Base-by-base conservation (phyloP, 148 eudicot genomes). In the Chenopodium suecicum region DNA sequence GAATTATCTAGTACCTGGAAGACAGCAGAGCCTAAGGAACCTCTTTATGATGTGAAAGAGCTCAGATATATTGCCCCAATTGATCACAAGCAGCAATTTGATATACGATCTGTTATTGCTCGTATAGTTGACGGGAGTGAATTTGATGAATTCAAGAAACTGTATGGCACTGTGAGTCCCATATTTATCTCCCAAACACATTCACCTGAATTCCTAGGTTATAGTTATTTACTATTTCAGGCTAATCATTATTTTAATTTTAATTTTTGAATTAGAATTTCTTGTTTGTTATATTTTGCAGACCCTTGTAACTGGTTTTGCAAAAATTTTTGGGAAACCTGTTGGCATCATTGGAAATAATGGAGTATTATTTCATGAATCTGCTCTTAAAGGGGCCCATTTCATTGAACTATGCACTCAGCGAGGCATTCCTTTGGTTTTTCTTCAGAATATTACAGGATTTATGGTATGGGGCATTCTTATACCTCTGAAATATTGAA, bases 101-200 rank as follows among this genome's bases (percentile, higher is more conserved):
- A 96, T 83, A 82, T 94, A 73, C 92, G 99, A 70, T 90, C 98
- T 80, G 87, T 94, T 74, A 96, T 96, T 84, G 92, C 98, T 79
- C 99, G 97, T 72, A 86, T 91, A 20, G 98, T 96, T 74, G 99
- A 96, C 78, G 98, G 97, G 78, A 96, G 99, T 86, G 99, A 91
- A 88, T 96, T 96, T 87, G 99, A 96, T 68, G 99, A 96, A 86
- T 96, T 94, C 97, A 96, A 96, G 95, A 92, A 94, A 91, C 65
- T 96, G 90, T 96, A 94, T 90, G 99, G 98, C 92, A 91, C 92
- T 92, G 99, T 96, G 92, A 92, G 98, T 90, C 78, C 80, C 90
- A 80, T 82, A 85, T 70, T 48, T 72, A 82, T 81, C 77, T 27
- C 76, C 76, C 44, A 32, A 67, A 73, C 68, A 41, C 31, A 64